These are phyloP conservation scores for Poronia punctata DNA, from an alignment of 495 filamentous ascomycete species.

Conservation along the genomic window DNA sequence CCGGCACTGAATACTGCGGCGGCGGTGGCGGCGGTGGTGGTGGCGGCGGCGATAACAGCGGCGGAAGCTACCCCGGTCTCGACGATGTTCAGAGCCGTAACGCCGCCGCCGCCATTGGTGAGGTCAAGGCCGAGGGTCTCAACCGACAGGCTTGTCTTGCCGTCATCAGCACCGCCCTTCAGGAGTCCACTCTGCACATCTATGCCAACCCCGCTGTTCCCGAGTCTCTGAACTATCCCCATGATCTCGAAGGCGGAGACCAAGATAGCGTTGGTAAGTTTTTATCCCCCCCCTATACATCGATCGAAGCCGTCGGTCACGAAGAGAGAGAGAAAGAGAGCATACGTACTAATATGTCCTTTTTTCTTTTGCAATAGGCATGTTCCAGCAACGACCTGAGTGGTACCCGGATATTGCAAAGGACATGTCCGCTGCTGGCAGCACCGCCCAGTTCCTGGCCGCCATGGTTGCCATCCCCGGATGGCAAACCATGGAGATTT, in stretches of 20 bases:
- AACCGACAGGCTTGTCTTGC: conserved; percentile 7
- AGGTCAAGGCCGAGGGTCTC: conserved; percentile 4
- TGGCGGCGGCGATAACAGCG: neutral
- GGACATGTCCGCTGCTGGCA: conserved; percentile 6
- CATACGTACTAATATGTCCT: conserved; percentile 2
- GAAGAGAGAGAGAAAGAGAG: neutral
- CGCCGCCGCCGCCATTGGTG: conserved; percentile 3
- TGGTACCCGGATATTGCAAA: conserved; percentile 5
- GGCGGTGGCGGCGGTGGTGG: conserved; percentile 1
- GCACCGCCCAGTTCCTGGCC: conserved; percentile 3
- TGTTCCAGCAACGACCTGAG: conserved; percentile 5
- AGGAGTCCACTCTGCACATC: conserved; percentile 7
- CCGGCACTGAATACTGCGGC: conserved; percentile 4
- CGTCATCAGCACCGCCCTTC: conserved; percentile 6
- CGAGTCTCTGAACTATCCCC: conserved; percentile 7
- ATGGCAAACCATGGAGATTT: conserved; percentile 6
- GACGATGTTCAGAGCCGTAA: conserved; percentile 6
- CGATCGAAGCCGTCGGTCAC: conserved; percentile 1
- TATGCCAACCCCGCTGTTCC: conserved; percentile 6
- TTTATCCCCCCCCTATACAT: conserved; percentile 2
- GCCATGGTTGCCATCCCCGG: conserved; percentile 4
- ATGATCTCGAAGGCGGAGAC: conserved; percentile 5
- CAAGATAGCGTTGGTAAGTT: conserved; percentile 6
- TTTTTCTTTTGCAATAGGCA: conserved; percentile 4
- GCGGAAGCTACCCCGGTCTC: conserved; percentile 5